Percentiles rank a stretch among this genome's conserved stretches.
phyloP scores from a whole-genome alignment of 2,329 filamentous ascomycete genomes.

The Fusarium nurragi region DNA sequence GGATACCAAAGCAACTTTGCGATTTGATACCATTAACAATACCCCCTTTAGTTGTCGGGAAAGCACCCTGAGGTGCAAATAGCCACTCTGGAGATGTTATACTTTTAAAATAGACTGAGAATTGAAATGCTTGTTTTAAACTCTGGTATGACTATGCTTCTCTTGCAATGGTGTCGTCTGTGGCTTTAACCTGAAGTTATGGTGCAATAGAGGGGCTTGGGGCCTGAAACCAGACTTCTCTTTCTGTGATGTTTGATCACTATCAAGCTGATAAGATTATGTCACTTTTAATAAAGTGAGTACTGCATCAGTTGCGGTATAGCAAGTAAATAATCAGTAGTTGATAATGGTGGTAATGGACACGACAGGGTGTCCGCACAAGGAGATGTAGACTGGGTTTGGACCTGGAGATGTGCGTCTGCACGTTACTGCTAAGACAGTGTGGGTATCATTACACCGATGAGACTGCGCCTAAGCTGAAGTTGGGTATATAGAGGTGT shows the following conservation, averaged over 20 bases:
- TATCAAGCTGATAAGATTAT: too few species aligned
- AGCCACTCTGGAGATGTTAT: conserved; percentile 19
- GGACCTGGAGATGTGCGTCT: too few species aligned
- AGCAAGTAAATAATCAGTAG: not conserved
- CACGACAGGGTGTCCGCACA: too few species aligned
- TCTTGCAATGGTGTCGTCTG: not conserved
- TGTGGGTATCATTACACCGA: too few species aligned
- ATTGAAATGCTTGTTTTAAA: conserved; percentile 1
- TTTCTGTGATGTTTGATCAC: not conserved
- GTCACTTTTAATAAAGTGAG: not conserved
- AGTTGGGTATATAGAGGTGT: too few species aligned
- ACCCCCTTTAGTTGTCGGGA: conserved; percentile 27
- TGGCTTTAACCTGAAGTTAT: not conserved
- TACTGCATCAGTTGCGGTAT: not conserved
- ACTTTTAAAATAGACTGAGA: conserved; percentile 21
- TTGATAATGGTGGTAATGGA: not conserved
- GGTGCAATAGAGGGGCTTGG: not conserved
- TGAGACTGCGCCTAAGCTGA: too few species aligned
- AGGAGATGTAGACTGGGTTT: too few species aligned
- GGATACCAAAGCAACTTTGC: conserved; percentile 20
- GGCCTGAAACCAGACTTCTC: not conserved
- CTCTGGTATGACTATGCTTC: not conserved
- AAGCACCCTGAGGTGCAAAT: too few species aligned
- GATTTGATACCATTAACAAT: conserved; percentile 31
- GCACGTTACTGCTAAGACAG: too few species aligned